A percentile compares a stretch with the other conserved stretches of the same genome.
Evolutionary conservation across 225 moss, liverwort and hornwort genomes (phyloP).

Genomic region (Pleurozium schreberi): DNA sequence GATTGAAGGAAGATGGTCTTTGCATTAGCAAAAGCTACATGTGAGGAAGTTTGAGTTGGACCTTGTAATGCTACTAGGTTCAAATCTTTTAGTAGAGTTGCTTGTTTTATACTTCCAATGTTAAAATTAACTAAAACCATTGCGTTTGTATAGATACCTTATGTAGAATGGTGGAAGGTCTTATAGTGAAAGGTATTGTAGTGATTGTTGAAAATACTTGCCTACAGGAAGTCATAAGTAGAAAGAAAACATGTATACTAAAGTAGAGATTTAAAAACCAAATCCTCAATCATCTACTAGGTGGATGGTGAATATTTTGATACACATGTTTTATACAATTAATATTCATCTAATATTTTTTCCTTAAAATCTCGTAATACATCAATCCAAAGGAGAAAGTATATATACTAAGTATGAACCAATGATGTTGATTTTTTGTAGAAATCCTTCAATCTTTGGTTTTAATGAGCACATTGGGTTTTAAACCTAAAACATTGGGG

Average conservation of each 20-base stretch:
- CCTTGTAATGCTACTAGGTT: not conserved
- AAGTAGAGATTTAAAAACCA: not conserved
- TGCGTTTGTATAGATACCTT: too few species aligned
- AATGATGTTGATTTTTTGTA: not conserved
- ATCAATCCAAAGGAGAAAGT: too few species aligned
- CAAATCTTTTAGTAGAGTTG: not conserved
- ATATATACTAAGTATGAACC: not conserved
- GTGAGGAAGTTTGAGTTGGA: not conserved
- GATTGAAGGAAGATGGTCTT: not conserved
- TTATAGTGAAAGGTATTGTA: too few species aligned
- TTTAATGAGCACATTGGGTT: too few species aligned
- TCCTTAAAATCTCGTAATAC: not conserved
- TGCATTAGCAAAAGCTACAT: not conserved
- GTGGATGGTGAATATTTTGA: not conserved
- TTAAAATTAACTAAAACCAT: not conserved
- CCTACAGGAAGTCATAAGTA: too few species aligned
- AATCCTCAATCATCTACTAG: not conserved
- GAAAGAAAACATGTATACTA: too few species aligned
- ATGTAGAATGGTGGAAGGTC: too few species aligned
- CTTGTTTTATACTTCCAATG: not conserved
- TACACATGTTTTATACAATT: not conserved
- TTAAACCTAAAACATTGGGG: too few species aligned
- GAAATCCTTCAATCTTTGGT: too few species aligned
- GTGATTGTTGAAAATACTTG: too few species aligned
- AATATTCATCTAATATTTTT: fast-evolving